A percentile compares a stretch with the other conserved stretches of the same genome.
These are phyloP conservation scores for Chiua virens DNA, from an alignment of 768 basidiomycete species.

Conservation along the genomic window DNA sequence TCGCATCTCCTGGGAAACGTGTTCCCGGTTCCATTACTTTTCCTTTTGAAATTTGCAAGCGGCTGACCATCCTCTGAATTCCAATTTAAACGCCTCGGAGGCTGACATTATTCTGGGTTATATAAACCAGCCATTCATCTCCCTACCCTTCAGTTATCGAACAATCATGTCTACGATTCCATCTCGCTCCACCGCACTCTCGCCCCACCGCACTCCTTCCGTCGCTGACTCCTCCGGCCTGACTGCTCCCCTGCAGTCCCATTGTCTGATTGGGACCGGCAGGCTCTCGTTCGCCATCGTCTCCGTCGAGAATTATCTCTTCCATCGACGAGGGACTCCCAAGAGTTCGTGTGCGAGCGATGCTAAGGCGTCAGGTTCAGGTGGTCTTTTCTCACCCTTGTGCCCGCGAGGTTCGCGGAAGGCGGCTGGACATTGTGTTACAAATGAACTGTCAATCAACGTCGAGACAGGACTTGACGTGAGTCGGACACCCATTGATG, in stretches of 20 bases:
- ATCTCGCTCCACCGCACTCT: constrained; percentile 4
- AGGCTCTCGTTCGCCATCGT: constrained; percentile 15
- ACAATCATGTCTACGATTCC: constrained; percentile 19
- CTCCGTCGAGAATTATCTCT: constrained; percentile 16
- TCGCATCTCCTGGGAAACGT: too few relatives aligned
- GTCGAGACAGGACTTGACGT: constrained; percentile 15
- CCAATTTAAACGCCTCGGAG: too few relatives aligned
- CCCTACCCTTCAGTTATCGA: not conserved
- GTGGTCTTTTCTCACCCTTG: constrained; percentile 6
- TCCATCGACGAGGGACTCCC: constrained; percentile 1
- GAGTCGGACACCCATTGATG: not conserved
- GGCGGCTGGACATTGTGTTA: not conserved
- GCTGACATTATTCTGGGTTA: constrained; percentile 11
- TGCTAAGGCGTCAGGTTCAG: constrained; percentile 5
- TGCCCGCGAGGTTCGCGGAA: not conserved
- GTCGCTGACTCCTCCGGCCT: not conserved
- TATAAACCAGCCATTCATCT: constrained; percentile 2
- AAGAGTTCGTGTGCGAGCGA: not conserved
- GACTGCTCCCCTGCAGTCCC: not conserved
- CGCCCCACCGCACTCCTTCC: constrained; percentile 1
- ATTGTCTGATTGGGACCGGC: constrained; percentile 9
- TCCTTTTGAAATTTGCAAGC: too few relatives aligned
- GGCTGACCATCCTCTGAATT: too few relatives aligned
- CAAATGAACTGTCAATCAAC: not conserved
- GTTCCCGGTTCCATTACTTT: not conserved